Percentiles rank a stretch among this genome's conserved stretches.
These are phyloP conservation scores for Neurospora sp. DNA, from an alignment of 495 filamentous ascomycete genomes.

Conservation along the genomic window DNA sequence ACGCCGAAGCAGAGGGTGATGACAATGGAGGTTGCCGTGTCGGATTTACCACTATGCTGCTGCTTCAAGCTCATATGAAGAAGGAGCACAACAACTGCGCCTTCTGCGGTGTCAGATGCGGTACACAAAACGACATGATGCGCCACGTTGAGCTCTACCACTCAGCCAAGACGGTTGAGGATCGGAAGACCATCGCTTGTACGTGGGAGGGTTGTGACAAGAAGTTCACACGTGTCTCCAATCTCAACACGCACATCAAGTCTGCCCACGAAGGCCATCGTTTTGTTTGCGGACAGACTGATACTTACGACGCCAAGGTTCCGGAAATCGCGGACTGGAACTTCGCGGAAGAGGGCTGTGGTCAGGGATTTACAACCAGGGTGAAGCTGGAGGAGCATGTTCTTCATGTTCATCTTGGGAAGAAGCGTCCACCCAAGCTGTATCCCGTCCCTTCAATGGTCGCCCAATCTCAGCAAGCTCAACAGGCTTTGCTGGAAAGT, in stretches of 20 bases:
- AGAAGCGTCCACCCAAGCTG: slow-evolving; percentile 31
- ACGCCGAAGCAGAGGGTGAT: slow-evolving; percentile 12
- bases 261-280: slow-evolving; percentile 60
- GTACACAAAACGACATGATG: slow-evolving; percentile 49
- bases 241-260: slow-evolving; percentile 68
- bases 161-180: slow-evolving; percentile 47
- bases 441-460: slow-evolving; percentile 21
- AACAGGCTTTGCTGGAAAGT: slow-evolving; percentile 38
- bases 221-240: slow-evolving; percentile 66
- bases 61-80: slow-evolving; percentile 61
- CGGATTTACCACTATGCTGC: slow-evolving; percentile 60
- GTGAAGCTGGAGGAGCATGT: slow-evolving; percentile 72
- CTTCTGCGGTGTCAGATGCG: slow-evolving; percentile 57
- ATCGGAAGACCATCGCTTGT: slow-evolving; percentile 54
- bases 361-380: slow-evolving; percentile 56
- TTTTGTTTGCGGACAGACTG: slow-evolving; percentile 63
- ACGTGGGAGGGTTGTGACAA: slow-evolving; percentile 53
- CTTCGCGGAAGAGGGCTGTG: slow-evolving; percentile 52
- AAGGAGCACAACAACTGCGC: slow-evolving; percentile 62
- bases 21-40: slow-evolving; percentile 23
- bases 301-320: slow-evolving; percentile 42
- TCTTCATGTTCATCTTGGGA: slow-evolving; percentile 60
- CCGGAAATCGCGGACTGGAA: slow-evolving; percentile 51
- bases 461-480: background rate
- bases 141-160: slow-evolving; percentile 63